Conservation (phyloP, 1,284 basidiomycete genomes). For the Stereum hirsutum region DNA sequence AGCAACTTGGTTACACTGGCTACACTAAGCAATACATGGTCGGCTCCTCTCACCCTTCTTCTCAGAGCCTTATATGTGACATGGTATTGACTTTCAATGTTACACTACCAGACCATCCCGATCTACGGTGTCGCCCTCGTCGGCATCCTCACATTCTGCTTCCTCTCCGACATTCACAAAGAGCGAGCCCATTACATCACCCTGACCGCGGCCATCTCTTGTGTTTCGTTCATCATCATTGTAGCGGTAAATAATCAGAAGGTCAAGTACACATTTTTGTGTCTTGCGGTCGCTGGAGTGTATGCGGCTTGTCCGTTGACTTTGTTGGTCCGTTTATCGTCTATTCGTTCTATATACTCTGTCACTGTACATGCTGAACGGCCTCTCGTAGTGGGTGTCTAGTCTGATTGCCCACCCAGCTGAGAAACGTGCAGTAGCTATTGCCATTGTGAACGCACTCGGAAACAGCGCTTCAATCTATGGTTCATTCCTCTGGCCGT, state of each 20-base stretch:
- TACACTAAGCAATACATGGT: conserved; percentile 27
- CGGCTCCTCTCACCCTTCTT: not conserved
- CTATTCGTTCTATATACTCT: conserved; percentile 16
- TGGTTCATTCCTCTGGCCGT: conserved; percentile 34
- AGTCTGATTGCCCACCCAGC: conserved; percentile 13
- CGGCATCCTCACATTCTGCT: conserved; percentile 22
- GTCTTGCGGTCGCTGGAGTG: conserved; percentile 31
- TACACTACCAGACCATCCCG: conserved; percentile 27
- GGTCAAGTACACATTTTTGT: conserved; percentile 34
- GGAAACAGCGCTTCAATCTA: conserved; percentile 29
- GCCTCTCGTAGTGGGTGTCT: conserved; percentile 12
- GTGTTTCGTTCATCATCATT: conserved; percentile 28
- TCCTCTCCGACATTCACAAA: conserved; percentile 21
- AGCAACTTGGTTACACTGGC: conserved; percentile 26
- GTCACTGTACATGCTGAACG: not conserved
- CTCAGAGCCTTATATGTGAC: not conserved
- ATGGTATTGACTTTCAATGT: not conserved
- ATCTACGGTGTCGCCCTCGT: conserved; percentile 27
- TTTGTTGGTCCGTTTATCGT: conserved; percentile 27
- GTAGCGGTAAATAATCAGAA: conserved; percentile 22
- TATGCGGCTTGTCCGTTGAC: conserved; percentile 30
- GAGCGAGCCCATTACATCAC: conserved; percentile 28
- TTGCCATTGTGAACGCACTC: conserved; percentile 7
- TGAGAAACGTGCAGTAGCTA: conserved; percentile 3
- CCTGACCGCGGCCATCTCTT: conserved; percentile 17